These are phyloP conservation scores for Coemansia brasiliensis DNA, from an alignment of 192 early-diverging fungal genomes.

Conservation along the genomic window DNA sequence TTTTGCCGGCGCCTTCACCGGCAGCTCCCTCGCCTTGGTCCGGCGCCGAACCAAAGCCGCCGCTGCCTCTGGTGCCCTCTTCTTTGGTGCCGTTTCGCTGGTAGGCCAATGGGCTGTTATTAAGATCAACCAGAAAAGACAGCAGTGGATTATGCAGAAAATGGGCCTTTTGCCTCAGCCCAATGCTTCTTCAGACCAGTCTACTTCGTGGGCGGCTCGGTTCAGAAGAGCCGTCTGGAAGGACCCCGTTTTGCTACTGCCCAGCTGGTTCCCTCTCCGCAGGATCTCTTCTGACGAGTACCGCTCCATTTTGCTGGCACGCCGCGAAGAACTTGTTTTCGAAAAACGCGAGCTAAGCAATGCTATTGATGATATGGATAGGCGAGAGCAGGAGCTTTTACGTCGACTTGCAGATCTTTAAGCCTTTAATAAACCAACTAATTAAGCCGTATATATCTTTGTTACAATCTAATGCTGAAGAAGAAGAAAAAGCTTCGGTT, in stretches of 20 bases:
- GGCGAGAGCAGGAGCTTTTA: conserved; percentile 21
- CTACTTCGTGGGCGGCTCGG: conserved; percentile 14
- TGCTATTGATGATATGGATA: conserved; percentile 21
- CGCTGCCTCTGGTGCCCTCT: conserved; percentile 57
- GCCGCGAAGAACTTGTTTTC: conserved; percentile 14
- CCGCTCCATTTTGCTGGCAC: conserved; percentile 51
- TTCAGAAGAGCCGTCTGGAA: conserved; percentile 16
- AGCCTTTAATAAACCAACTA: too few relatives aligned
- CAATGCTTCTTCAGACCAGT: background rate
- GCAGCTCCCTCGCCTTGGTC: conserved; percentile 58
- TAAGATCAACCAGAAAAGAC: conserved; percentile 53
- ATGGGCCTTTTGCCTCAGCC: conserved; percentile 8
- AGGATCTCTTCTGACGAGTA: conserved; percentile 64
- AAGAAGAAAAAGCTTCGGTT: too few relatives aligned
- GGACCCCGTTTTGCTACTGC: conserved; percentile 53
- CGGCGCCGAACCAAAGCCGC: conserved; percentile 57
- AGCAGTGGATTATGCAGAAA: conserved; percentile 54
- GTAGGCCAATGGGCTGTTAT: conserved; percentile 56
- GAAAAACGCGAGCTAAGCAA: conserved; percentile 23
- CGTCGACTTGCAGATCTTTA: too few relatives aligned
- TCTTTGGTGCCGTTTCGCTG: conserved; percentile 57
- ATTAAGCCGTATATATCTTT: too few relatives aligned
- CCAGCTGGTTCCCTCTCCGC: conserved; percentile 64
- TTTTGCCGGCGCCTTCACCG: conserved; percentile 60
- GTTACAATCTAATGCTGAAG: too few relatives aligned